phyloP scores from a whole-genome alignment of 768 basidiomycete species.

The Sutorius australiensis region DNA sequence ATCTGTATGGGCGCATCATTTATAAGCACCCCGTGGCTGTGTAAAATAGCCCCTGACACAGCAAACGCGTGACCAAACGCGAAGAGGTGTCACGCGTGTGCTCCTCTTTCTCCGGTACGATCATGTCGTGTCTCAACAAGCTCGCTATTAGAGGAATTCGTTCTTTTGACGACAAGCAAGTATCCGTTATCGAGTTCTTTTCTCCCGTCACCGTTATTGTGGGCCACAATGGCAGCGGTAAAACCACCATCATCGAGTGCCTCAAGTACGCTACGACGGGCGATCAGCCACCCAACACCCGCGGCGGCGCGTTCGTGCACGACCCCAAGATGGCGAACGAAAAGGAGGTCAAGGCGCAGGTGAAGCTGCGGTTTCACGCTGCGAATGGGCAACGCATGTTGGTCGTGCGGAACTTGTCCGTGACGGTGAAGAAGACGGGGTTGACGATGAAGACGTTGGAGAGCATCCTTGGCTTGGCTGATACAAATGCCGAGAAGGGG shows the following conservation, averaged over 20 bases:
- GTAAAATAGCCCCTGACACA: neutral
- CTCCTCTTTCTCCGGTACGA: too few species aligned
- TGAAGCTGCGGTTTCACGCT: conserved; percentile 88
- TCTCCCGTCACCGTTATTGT: conserved; percentile 97
- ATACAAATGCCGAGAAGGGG: conserved; percentile 59
- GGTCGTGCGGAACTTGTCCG: conserved; percentile 85
- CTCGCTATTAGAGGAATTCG: conserved; percentile 92
- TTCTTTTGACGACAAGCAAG: conserved; percentile 93
- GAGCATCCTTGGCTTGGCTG: conserved; percentile 75
- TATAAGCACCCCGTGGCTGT: neutral
- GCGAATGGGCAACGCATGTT: conserved; percentile 90
- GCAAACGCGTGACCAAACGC: neutral
- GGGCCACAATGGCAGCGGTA: conserved; percentile 97
- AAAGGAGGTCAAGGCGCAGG: conserved; percentile 98
- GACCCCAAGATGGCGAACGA: conserved; percentile 99
- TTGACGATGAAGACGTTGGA: conserved; percentile 98
- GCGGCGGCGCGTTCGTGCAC: conserved; percentile 97
- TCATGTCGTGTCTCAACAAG: conserved; percentile 80
- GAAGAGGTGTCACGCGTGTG: neutral
- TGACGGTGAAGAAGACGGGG: conserved; percentile 89
- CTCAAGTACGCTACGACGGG: conserved; percentile 99
- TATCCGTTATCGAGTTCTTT: conserved; percentile 95
- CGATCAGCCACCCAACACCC: conserved; percentile 95
- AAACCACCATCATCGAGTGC: conserved; percentile 99
- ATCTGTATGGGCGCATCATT: too few species aligned